phyloP scores from a whole-genome alignment of 768 basidiomycete species.

The Lentinula guzmanii region DNA sequence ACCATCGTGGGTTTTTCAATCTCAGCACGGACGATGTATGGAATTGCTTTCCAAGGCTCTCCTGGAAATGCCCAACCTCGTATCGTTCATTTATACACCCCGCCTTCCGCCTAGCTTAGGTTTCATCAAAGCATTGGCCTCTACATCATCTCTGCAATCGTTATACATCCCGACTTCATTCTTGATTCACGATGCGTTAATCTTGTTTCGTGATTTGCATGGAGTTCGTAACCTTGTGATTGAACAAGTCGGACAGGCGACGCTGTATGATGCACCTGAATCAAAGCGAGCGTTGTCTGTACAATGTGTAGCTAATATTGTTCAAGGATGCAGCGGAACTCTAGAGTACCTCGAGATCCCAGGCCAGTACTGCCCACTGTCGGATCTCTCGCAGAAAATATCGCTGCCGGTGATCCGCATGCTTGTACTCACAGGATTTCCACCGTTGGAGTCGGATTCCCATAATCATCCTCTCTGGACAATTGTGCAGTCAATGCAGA shows the following conservation, averaged over 20 bases:
- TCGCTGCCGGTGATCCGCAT: neutral
- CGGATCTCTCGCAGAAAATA: neutral
- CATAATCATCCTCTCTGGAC: constrained; percentile 5
- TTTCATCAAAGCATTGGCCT: neutral
- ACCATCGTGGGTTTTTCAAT: neutral
- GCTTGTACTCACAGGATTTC: constrained; percentile 1
- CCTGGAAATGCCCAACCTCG: neutral
- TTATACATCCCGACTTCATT: constrained; percentile 1
- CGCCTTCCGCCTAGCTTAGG: neutral
- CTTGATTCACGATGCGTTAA: neutral
- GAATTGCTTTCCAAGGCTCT: neutral
- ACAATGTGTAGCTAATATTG: constrained; percentile 1
- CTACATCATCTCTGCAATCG: neutral
- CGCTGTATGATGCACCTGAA: neutral
- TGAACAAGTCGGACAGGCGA: neutral
- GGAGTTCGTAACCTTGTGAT: neutral
- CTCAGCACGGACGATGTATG: neutral
- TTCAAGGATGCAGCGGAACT: neutral
- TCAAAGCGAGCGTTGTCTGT: neutral
- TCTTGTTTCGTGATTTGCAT: neutral
- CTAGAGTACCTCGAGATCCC: constrained; percentile 5
- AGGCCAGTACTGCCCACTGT: constrained; percentile 2
- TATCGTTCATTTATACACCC: neutral
- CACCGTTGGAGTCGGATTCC: neutral
- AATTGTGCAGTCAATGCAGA: neutral